Evolutionary conservation across 2,329 filamentous ascomycete genomes (phyloP).

Genomic region (Acrodontium crateriforme): DNA sequence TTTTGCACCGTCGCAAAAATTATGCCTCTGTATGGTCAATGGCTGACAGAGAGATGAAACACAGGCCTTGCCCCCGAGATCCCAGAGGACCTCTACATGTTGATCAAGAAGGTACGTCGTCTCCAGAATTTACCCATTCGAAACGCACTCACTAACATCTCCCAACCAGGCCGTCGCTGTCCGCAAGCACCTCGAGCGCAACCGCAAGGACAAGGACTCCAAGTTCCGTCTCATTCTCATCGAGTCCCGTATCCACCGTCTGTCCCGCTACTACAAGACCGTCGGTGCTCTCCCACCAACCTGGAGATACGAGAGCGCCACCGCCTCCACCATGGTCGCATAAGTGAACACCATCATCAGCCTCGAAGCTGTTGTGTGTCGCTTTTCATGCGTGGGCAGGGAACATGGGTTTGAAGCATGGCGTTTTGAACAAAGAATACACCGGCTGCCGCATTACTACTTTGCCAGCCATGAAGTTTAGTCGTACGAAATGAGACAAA

Average conservation of each 20-base stretch:
- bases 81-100: slow-evolving; percentile 99
- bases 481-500: no score
- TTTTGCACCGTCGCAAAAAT: no score
- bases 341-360: no score
- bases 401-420: slow-evolving; percentile 1
- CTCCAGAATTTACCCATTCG: neutral
- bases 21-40: slow-evolving; percentile 29
- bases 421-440: no score
- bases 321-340: slow-evolving; percentile 84
- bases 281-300: slow-evolving; percentile 71
- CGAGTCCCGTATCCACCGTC: slow-evolving; percentile 99
- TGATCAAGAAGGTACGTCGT: slow-evolving; percentile 91
- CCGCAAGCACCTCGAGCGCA: slow-evolving; percentile 99
- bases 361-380: no score
- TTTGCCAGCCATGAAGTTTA: no score
- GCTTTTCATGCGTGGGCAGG: no score
- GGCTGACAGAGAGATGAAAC: slow-evolving; percentile 30
- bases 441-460: no score
- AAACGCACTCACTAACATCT: slow-evolving; percentile 3
- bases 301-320: slow-evolving; percentile 98
- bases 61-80: slow-evolving; percentile 97
- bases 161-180: slow-evolving; percentile 69
- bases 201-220: slow-evolving; percentile 99
- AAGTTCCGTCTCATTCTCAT: slow-evolving; percentile 99
- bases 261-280: slow-evolving; percentile 99